Evolutionary conservation across 2,329 filamentous ascomycete genomes (phyloP).

Genomic region (Colletotrichum sp.): DNA sequence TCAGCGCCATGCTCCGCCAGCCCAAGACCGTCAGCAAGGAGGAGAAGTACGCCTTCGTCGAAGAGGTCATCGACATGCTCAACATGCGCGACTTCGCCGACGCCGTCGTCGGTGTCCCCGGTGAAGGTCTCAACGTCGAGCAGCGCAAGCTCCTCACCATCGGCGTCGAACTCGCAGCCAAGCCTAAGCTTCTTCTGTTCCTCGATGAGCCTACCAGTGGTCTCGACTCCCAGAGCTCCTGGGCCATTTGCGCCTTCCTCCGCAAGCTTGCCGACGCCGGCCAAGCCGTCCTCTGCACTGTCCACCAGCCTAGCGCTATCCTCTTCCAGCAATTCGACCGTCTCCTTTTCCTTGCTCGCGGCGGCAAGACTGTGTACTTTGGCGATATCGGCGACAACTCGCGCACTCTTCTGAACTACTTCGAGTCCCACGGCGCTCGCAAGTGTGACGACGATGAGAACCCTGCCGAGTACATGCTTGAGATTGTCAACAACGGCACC

Average conservation of each 20-base stretch:
- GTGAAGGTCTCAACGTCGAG: constrained; percentile 65
- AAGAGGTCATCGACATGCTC: constrained; percentile 69
- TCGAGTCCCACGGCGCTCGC: constrained; percentile 67
- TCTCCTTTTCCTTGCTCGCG: constrained; percentile 66
- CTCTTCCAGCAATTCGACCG: constrained; percentile 64
- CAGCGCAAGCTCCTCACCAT: constrained; percentile 68
- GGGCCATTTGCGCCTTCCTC: constrained; percentile 67
- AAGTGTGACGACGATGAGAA: constrained; percentile 68
- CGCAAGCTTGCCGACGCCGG: constrained; percentile 63
- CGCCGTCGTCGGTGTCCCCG: constrained; percentile 67
- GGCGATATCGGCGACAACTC: constrained; percentile 69
- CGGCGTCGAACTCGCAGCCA: constrained; percentile 63
- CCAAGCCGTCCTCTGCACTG: constrained; percentile 59
- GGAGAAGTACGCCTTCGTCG: constrained; percentile 67
- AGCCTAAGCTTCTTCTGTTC: constrained; percentile 64
- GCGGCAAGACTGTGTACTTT: constrained; percentile 73
- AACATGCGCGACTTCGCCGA: constrained; percentile 72
- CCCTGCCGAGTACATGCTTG: constrained; percentile 78
- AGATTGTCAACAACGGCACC: constrained; percentile 47
- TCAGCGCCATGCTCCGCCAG: constrained; percentile 64
- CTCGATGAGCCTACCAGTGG: constrained; percentile 67
- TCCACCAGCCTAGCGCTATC: constrained; percentile 60
- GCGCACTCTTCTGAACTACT: constrained; percentile 63
- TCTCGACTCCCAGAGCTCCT: constrained; percentile 68
- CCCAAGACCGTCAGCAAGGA: constrained; percentile 55